A percentile compares a stretch with the other conserved stretches of the same genome.
Conservation (phyloP, 2,329 filamentous ascomycete genomes). For the Monilinia polystroma region DNA sequence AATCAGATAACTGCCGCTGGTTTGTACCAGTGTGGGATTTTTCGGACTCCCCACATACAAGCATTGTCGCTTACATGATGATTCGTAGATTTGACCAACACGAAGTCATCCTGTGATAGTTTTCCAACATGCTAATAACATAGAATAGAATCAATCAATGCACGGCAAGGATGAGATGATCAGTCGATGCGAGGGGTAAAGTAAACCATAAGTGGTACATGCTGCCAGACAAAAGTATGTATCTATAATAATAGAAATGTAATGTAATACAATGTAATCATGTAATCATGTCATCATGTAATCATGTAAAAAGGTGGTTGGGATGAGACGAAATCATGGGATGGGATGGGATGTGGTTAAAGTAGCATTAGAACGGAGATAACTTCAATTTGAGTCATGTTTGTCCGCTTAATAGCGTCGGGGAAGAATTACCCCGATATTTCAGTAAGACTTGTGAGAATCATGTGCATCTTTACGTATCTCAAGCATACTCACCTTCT, state of each 20-base stretch:
- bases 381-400: background rate
- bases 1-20: constrained; percentile 14
- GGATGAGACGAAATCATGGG: background rate
- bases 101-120: background rate
- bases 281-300: too few species aligned
- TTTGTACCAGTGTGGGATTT: background rate
- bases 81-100: background rate
- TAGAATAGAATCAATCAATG: background rate
- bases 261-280: background rate
- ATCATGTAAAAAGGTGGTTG: background rate
- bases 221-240: background rate
- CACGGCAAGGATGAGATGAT: constrained; percentile 4
- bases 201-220: background rate
- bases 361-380: constrained; percentile 8
- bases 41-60: background rate
- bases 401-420: constrained; percentile 1
- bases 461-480: constrained; percentile 10
- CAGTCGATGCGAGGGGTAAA: background rate
- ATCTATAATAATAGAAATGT: background rate
- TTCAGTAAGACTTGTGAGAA: constrained; percentile 14
- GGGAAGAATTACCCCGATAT: constrained; percentile 5
- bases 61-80: background rate
- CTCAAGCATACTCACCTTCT: constrained; percentile 1
- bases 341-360: background rate
- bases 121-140: background rate